Evolutionary conservation across 306 rosid genomes (phyloP).

Genomic region (Fragaria vesca): DNA sequence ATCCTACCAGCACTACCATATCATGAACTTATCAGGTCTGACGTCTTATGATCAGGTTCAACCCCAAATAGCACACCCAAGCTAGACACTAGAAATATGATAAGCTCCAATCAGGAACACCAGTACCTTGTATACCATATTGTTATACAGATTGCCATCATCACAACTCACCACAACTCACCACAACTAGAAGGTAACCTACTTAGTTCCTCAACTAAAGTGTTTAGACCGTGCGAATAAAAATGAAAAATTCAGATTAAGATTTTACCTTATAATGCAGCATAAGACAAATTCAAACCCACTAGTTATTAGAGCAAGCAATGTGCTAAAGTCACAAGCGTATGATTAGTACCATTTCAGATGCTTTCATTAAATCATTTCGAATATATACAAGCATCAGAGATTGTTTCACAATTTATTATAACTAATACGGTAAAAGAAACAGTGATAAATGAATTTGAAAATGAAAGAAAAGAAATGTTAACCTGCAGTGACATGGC

Average conservation of each 20-base stretch:
- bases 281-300: not conserved
- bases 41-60: not conserved
- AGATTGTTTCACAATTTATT: not conserved
- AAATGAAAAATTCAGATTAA: too few relatives aligned
- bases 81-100: not conserved
- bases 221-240: not conserved
- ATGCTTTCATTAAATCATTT: not conserved
- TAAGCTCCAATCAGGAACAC: not conserved
- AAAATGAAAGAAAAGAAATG: not conserved
- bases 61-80: not conserved
- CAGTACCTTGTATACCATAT: not conserved
- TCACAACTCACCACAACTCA: not conserved
- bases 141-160: not conserved
- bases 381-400: not conserved
- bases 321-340: not conserved
- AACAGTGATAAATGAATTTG: not conserved
- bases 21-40: not conserved
- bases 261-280: not conserved
- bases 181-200: not conserved
- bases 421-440: not conserved
- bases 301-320: too few relatives aligned
- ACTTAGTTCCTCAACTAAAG: not conserved
- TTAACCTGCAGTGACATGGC: constrained; percentile 89
- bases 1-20: not conserved
- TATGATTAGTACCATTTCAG: not conserved